Conservation (phyloP, 805 yeast species). For the Ogataea nonfermentans region DNA sequence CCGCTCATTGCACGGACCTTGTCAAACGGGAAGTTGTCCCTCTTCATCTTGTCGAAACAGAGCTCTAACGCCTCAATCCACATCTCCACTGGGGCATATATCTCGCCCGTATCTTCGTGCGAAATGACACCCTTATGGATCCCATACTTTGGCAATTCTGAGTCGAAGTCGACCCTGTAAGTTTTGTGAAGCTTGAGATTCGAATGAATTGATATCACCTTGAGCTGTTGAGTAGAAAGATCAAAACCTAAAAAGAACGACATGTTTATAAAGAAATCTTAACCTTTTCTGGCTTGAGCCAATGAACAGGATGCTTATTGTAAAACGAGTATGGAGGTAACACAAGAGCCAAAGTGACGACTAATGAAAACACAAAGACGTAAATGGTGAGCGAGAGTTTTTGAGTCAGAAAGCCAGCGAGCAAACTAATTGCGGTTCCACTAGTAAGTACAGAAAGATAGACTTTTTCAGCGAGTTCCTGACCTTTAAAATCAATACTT, state of each 20-base stretch:
- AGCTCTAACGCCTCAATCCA: conserved; percentile 84
- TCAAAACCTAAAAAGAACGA: conserved; percentile 69
- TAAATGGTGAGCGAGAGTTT: conserved; percentile 41
- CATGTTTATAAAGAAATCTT: conserved; percentile 20
- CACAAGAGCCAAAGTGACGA: conserved; percentile 37
- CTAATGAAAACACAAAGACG: conserved; percentile 38
- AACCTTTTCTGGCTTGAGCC: conserved; percentile 35
- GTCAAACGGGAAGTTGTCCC: conserved; percentile 53
- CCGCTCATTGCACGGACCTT: conserved; percentile 71
- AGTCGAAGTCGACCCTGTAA: conserved; percentile 70
- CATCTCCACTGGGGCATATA: conserved; percentile 81
- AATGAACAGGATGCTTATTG: conserved; percentile 47
- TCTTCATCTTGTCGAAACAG: conserved; percentile 50
- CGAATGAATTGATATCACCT: conserved; percentile 63
- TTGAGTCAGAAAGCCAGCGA: conserved; percentile 48
- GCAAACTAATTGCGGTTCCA: conserved; percentile 40
- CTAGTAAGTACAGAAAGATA: conserved; percentile 28
- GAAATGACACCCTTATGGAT: conserved; percentile 72
- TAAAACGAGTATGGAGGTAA: conserved; percentile 62
- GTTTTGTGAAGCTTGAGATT: conserved; percentile 52
- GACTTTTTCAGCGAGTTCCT: conserved; percentile 40
- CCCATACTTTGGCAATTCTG: conserved; percentile 56
- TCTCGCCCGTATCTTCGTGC: conserved; percentile 53
- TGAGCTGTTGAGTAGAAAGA: conserved; percentile 85
- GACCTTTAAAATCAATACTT: conserved; percentile 54